Evolutionary conservation across 345 rosid genomes (phyloP).

Genomic region (Gossypium turneri): DNA sequence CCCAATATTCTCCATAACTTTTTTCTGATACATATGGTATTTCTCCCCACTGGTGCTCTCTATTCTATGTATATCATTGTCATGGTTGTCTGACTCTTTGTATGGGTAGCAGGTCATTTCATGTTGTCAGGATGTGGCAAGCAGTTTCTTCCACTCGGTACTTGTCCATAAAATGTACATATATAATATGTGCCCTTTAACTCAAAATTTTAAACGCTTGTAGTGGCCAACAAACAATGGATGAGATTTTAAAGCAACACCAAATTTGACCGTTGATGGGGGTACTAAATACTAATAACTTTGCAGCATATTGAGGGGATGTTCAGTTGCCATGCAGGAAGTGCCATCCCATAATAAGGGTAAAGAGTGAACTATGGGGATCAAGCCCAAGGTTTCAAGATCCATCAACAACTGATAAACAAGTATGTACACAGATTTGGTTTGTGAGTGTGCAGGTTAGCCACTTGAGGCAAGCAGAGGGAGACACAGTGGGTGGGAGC

Average conservation of each 20-base stretch:
- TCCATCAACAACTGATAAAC: too few species aligned
- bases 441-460: not conserved
- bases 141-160: not conserved
- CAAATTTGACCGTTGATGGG: not conserved
- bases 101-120: not conserved
- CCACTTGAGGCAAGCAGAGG: not conserved
- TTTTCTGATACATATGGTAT: too few species aligned
- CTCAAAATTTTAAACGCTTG: not conserved
- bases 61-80: not conserved
- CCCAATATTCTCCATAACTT: too few species aligned
- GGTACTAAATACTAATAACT: not conserved
- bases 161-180: not conserved
- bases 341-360: not conserved
- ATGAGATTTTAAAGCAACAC: not conserved
- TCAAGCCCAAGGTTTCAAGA: not conserved
- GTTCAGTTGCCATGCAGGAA: not conserved
- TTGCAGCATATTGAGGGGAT: not conserved
- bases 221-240: not conserved
- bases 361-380: not conserved
- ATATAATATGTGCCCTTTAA: not conserved
- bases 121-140: not conserved
- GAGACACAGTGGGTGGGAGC: not conserved
- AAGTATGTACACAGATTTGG: not conserved
- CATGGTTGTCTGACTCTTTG: not conserved
- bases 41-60: not conserved